A percentile compares a stretch with the other conserved stretches of the same genome.
These are phyloP conservation scores for Malbranchea zuffiana DNA, from an alignment of 2,329 filamentous ascomycete species.

Conservation along the genomic window DNA sequence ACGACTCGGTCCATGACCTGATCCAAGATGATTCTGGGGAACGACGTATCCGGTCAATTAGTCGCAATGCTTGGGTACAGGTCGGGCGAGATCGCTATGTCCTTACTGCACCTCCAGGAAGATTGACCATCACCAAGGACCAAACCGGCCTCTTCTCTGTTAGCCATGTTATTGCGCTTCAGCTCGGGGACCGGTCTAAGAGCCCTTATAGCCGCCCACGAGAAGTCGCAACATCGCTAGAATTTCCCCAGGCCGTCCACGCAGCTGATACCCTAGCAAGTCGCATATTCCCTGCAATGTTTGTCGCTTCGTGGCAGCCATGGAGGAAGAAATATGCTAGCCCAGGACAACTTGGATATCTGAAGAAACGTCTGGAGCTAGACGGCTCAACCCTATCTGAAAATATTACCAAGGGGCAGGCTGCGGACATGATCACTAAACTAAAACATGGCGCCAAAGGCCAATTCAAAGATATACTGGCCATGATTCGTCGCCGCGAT, in stretches of 20 bases:
- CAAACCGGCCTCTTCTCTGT: constrained; percentile 22
- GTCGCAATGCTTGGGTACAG: constrained; percentile 71
- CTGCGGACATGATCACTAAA: constrained; percentile 84
- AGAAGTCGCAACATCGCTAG: constrained; percentile 52
- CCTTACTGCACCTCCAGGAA: constrained; percentile 54
- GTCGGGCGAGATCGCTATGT: constrained; percentile 61
- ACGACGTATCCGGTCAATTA: constrained; percentile 64
- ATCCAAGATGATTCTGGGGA: constrained; percentile 73
- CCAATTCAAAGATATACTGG: constrained; percentile 46
- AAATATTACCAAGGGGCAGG: constrained; percentile 66
- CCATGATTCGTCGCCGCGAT: constrained; percentile 42
- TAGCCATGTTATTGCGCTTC: constrained; percentile 22
- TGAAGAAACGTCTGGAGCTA: constrained; percentile 37
- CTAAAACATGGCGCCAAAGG: constrained; percentile 67
- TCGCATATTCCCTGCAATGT: constrained; percentile 52
- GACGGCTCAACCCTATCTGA: constrained; percentile 49
- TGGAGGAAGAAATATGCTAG: constrained; percentile 63
- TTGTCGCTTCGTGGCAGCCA: constrained; percentile 53
- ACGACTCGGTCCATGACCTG: constrained; percentile 82
- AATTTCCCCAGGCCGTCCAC: constrained; percentile 65
- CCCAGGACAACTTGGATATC: constrained; percentile 35
- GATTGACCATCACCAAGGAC: constrained; percentile 42
- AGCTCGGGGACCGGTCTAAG: constrained; percentile 24
- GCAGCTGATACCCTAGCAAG: constrained; percentile 73
- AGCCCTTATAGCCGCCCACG: constrained; percentile 58